Evolutionary conservation across 805 yeast genomes (phyloP).

Genomic region (Pichia eremophila): DNA sequence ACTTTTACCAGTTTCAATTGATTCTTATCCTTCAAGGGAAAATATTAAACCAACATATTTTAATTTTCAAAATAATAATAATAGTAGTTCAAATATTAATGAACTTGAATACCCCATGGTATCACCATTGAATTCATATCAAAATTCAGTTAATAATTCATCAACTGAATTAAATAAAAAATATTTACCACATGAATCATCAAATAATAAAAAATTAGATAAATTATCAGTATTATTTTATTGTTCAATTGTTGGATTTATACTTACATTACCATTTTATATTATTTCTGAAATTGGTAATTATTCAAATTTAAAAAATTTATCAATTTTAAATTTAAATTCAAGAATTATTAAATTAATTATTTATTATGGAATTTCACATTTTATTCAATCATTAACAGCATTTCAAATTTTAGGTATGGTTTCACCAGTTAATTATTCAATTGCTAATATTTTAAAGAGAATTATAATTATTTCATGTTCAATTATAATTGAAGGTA

Average conservation of each 20-base stretch:
- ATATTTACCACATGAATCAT: not conserved
- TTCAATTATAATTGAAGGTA: constrained; percentile 57
- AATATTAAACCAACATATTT: constrained; percentile 13
- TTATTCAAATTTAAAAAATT: constrained; percentile 1
- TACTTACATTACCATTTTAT: constrained; percentile 59
- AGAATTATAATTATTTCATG: constrained; percentile 61
- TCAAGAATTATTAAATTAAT: constrained; percentile 29
- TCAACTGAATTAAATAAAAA: constrained; percentile 2
- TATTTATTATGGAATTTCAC: constrained; percentile 55
- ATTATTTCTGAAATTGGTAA: constrained; percentile 40
- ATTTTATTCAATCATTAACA: constrained; percentile 61
- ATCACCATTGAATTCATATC: constrained; percentile 12
- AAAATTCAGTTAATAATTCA: constrained; percentile 3
- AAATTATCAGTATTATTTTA: constrained; percentile 63
- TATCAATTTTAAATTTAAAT: constrained; percentile 24
- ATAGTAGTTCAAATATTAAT: constrained; percentile 13
- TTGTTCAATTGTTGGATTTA: constrained; percentile 63
- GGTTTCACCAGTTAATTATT: constrained; percentile 67
- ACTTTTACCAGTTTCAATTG: constrained; percentile 25
- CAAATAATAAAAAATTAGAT: constrained; percentile 39
- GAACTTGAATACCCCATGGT: constrained; percentile 20
- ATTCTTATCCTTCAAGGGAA: constrained; percentile 20
- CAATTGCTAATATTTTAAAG: constrained; percentile 70
- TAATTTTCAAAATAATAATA: not conserved
- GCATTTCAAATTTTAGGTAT: constrained; percentile 71